phyloP scores from a whole-genome alignment of 768 basidiomycete species.

The Mycena vitilis region DNA sequence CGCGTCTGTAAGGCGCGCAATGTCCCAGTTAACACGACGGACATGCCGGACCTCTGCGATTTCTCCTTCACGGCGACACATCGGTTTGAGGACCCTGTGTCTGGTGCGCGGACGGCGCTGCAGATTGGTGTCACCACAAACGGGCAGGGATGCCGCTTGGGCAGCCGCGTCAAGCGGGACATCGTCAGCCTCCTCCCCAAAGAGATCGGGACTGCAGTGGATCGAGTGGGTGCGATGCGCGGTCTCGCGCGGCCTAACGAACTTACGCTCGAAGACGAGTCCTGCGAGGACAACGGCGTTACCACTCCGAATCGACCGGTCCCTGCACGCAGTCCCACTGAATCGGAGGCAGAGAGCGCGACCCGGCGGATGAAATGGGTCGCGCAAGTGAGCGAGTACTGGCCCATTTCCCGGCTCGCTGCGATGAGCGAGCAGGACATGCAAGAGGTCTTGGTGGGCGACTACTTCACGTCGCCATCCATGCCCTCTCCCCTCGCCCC shows the following conservation, averaged over 20 bases:
- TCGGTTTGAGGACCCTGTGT: constrained; percentile 71
- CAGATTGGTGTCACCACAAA: constrained; percentile 92
- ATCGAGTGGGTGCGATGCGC: constrained; percentile 78
- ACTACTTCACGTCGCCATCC: constrained; percentile 33
- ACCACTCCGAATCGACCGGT: constrained; percentile 79
- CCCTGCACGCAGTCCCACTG: constrained; percentile 55
- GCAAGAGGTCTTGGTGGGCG: constrained; percentile 66
- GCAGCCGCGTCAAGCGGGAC: constrained; percentile 82
- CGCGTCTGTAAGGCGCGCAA: constrained; percentile 63
- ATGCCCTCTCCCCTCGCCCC: constrained; percentile 34
- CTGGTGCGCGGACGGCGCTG: constrained; percentile 60
- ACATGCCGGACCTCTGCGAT: constrained; percentile 88
- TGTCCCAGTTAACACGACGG: constrained; percentile 88
- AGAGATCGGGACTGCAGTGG: constrained; percentile 79
- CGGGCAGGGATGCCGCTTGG: constrained; percentile 89
- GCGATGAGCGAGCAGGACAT: constrained; percentile 76
- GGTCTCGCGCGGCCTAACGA: constrained; percentile 56
- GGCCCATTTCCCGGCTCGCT: constrained; percentile 85
- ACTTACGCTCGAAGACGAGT: constrained; percentile 22
- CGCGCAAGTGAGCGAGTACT: constrained; percentile 96
- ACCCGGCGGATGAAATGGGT: constrained; percentile 90
- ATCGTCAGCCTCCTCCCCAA: constrained; percentile 80
- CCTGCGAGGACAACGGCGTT: constrained; percentile 61
- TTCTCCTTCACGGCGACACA: constrained; percentile 90
- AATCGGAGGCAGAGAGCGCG: constrained; percentile 58